These are phyloP conservation scores for Chaetomidium leptoderma DNA, from an alignment of 495 filamentous ascomycete genomes.

Conservation along the genomic window DNA sequence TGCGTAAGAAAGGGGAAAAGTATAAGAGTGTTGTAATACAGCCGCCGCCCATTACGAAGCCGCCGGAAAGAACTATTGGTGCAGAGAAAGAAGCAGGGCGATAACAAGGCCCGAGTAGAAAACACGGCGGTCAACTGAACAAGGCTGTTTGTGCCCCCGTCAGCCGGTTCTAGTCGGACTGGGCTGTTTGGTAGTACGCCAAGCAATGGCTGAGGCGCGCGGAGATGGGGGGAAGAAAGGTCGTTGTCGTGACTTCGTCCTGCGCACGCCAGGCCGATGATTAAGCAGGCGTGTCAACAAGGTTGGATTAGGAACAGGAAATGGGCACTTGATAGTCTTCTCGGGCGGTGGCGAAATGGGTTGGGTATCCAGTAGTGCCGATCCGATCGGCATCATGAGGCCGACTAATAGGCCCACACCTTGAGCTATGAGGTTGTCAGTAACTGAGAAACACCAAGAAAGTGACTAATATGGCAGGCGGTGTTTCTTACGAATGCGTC, in stretches of 20 bases:
- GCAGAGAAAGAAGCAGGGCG: constrained; percentile 8
- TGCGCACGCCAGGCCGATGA: constrained; percentile 45
- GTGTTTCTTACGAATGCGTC: constrained; percentile 79
- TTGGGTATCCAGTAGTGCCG: constrained; percentile 31
- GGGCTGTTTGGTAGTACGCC: not conserved
- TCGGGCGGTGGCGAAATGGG: constrained; percentile 28
- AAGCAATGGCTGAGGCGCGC: not conserved
- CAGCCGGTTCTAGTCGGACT: not conserved
- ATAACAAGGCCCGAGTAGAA: not conserved
- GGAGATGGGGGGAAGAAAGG: constrained; percentile 29
- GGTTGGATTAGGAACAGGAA: constrained; percentile 38
- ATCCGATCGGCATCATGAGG: constrained; percentile 26
- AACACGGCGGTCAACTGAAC: not conserved
- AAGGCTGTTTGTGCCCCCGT: not conserved
- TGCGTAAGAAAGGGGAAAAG: not conserved
- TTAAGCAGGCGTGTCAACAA: constrained; percentile 41
- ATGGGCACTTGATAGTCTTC: constrained; percentile 33
- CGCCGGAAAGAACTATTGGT: constrained; percentile 17
- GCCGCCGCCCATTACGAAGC: constrained; percentile 15
- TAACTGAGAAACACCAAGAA: not conserved
- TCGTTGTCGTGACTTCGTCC: constrained; percentile 54
- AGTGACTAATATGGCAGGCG: not conserved
- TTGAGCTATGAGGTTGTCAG: constrained; percentile 59
- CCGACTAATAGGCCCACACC: constrained; percentile 68
- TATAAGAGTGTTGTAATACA: constrained; percentile 15